Conservation (phyloP, 305 asterid species). For the Plantago lanceolata region DNA sequence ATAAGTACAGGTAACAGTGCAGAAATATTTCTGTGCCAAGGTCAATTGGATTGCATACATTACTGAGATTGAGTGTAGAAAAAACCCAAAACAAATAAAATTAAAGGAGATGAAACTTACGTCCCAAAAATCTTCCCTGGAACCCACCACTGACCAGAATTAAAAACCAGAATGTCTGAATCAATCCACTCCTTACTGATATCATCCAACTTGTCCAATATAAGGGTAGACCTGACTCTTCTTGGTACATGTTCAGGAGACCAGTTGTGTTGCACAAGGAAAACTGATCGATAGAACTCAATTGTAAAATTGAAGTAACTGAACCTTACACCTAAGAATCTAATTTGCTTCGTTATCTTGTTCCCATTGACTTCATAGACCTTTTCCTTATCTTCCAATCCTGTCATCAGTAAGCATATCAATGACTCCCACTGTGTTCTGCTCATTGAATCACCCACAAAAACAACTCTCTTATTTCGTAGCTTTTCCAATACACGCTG, state of each 20-base stretch:
- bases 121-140: conserved; percentile 3
- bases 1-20: too few species aligned
- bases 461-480: conserved; percentile 56
- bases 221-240: background rate
- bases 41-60: too few species aligned
- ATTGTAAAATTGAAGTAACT: conserved; percentile 1
- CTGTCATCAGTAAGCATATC: conserved; percentile 41
- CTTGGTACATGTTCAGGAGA: conserved; percentile 1
- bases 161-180: conserved; percentile 7
- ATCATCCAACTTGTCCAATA: conserved; percentile 7
- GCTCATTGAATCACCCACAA: conserved; percentile 83
- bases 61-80: too few species aligned
- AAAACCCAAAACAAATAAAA: too few species aligned
- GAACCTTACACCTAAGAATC: conserved; percentile 1
- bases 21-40: too few species aligned
- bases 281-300: conserved; percentile 2
- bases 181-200: conserved; percentile 11
- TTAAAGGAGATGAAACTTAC: background rate
- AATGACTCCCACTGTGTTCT: conserved; percentile 76
- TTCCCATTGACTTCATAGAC: conserved; percentile 13
- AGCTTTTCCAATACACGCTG: conserved; percentile 40
- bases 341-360: conserved; percentile 6
- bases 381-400: conserved; percentile 6
- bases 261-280: background rate
- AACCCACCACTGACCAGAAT: conserved; percentile 14